Evolutionary conservation across 169 alveolate genomes (phyloP).

Genomic region (Cytauxzoon felis): DNA sequence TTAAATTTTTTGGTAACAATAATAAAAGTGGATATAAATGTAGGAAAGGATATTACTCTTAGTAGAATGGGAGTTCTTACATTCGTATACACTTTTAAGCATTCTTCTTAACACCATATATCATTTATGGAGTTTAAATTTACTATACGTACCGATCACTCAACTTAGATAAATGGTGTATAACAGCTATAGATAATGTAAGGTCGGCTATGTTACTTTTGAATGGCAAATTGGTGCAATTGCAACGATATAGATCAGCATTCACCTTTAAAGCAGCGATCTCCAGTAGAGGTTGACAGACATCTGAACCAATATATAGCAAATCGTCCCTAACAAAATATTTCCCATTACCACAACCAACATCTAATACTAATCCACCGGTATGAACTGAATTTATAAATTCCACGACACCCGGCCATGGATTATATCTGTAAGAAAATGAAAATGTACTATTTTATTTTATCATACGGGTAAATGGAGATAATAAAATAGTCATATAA

Average conservation of each 20-base stretch:
- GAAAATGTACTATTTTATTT: too few species aligned
- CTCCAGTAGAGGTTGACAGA: constrained; percentile 79
- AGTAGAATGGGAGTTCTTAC: too few species aligned
- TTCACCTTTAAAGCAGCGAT: constrained; percentile 64
- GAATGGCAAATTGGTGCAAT: constrained; percentile 34
- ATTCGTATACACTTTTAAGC: too few species aligned
- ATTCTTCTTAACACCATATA: too few species aligned
- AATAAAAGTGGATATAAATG: too few species aligned
- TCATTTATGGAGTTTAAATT: too few species aligned
- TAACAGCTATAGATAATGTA: constrained; percentile 49
- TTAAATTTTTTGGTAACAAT: too few species aligned
- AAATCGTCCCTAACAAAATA: constrained; percentile 74
- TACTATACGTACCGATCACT: constrained; percentile 18
- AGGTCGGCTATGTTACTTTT: constrained; percentile 23
- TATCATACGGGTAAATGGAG: too few species aligned
- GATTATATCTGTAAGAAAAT: constrained; percentile 89
- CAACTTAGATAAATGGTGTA: constrained; percentile 37
- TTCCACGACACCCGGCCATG: constrained; percentile 93
- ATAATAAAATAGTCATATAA: too few species aligned
- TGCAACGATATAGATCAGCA: constrained; percentile 13
- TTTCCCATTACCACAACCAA: constrained; percentile 98
- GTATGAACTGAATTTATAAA: constrained; percentile 80
- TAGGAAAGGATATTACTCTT: too few species aligned
- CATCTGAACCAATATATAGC: constrained; percentile 85
- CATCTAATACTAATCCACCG: constrained; percentile 87